Percentiles rank a stretch among this genome's conserved stretches.
Conservation (phyloP, 495 filamentous ascomycete species). For the Podospora pseudocomata region DNA sequence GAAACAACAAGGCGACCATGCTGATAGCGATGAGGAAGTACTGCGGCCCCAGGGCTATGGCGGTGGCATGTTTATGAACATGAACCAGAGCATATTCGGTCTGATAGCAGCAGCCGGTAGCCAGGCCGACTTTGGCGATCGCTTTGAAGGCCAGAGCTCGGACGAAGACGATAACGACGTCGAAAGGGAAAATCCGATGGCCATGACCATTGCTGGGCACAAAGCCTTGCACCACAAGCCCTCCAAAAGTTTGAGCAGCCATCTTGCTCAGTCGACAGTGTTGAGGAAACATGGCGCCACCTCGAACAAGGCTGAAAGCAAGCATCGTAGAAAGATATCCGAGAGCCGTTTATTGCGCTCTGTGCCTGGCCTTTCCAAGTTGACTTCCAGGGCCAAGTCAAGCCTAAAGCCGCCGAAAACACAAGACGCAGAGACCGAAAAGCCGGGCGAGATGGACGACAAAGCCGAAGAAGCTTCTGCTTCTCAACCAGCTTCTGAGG, state of each 20-base stretch:
- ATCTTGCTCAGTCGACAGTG: conserved; percentile 37
- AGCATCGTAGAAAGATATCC: conserved; percentile 56
- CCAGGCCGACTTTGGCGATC: conserved; percentile 69
- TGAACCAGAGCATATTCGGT: conserved; percentile 94
- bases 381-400: conserved; percentile 38
- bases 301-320: conserved; percentile 29
- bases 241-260: conserved; percentile 8
- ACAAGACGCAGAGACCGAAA: conserved; percentile 21
- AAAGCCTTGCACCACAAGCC: conserved; percentile 14
- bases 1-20: conserved; percentile 63
- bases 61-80: conserved; percentile 56
- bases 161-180: conserved; percentile 59
- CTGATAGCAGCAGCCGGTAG: conserved; percentile 90
- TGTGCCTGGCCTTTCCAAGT: conserved; percentile 47
- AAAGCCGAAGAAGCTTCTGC: conserved; percentile 10
- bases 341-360: conserved; percentile 60
- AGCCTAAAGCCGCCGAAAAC: conserved; percentile 27
- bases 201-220: conserved; percentile 30
- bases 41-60: conserved; percentile 57
- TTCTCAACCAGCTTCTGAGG: conserved; percentile 9
- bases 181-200: conserved; percentile 20
- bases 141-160: conserved; percentile 76
- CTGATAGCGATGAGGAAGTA: conserved; percentile 62
- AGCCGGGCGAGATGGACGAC: conserved; percentile 15
- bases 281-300: conserved; percentile 27